Evolutionary conservation across 2,329 filamentous ascomycete species (phyloP).

Genomic region (Sclerotinia borealis): DNA sequence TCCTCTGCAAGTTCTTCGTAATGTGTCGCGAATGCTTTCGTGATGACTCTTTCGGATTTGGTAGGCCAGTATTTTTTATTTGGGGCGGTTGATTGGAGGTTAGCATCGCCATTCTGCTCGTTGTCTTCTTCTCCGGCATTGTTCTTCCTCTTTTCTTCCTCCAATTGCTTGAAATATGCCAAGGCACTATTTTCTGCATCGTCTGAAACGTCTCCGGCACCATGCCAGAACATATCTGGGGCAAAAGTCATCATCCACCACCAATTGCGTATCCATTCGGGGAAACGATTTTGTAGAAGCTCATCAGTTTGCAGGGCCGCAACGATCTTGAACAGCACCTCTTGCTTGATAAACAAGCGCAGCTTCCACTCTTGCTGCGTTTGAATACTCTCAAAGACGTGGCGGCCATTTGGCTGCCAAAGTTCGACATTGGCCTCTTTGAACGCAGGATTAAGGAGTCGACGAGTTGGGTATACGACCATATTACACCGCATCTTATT

Average conservation of each 20-base stretch:
- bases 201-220: neutral
- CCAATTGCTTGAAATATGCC: neutral
- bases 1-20: neutral
- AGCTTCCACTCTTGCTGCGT: neutral
- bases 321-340: neutral
- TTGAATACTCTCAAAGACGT: neutral
- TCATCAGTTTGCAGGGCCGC: neutral
- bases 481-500: neutral
- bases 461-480: neutral
- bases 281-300: neutral
- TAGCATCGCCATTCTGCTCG: neutral
- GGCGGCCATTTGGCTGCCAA: neutral
- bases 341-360: neutral
- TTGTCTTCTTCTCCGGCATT: neutral
- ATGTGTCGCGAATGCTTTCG: neutral
- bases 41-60: neutral
- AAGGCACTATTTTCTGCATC: neutral
- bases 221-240: neutral
- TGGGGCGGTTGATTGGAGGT: neutral
- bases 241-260: neutral
- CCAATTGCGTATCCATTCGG: neutral
- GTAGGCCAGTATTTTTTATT: neutral
- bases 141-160: neutral
- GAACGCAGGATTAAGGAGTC: neutral
- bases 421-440: neutral